Base-by-base conservation (phyloP, 352 stramenopile genomes). In the Globisporangium recalcitrans region DNA sequence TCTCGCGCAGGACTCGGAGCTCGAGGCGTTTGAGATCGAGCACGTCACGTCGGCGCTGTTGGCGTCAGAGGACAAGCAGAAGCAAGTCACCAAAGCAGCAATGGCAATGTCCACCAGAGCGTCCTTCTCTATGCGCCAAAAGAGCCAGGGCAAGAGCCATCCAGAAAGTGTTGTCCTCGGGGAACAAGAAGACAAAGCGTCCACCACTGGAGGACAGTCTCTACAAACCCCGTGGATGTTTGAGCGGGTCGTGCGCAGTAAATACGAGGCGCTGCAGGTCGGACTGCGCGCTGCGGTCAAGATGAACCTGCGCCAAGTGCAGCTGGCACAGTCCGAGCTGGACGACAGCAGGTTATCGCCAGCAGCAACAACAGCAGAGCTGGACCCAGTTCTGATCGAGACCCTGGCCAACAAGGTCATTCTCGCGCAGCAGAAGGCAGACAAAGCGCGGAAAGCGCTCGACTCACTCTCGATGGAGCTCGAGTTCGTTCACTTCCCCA, bases 401-500 rank as follows among this genome's bases (percentile, higher is more conserved):
- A 63, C 58, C 13, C 62, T 84, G 5, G 49, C 48, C 1, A 80
- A 84, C 58, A 88, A 82, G 51, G 54, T 77, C 22, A 62, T 79
- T 47, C 66, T 87, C 3, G 70, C 75, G 14, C 62, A 83, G 48
- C 76, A 89, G 57, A 81, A 78, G 40, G 70, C 61, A 7, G 46
- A 40, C 3, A 83, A 80, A 48, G 72, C 81, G 4, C 38, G 68
- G 1, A 59, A 70, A 6, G 73, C 72, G 22, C 58, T 85, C 8
- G 44, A 63, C 16, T 49, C 55, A 0, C 58, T 89, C 8, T 67
- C 72, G 38, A 70, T 91, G 63, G 51, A 69, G 13, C 69, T 91
- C 32, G 60, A 70, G 44, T 86, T 91, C 51, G 40, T 78, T 21
- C 70, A 78, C 52, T 79, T 88, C 46, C 73, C 85, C 3, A 85